A percentile compares a stretch with the other conserved stretches of the same genome.
These are phyloP conservation scores for Scenedesmus sp. DNA, from an alignment of 163 green algal genomes.

Conservation along the genomic window DNA sequence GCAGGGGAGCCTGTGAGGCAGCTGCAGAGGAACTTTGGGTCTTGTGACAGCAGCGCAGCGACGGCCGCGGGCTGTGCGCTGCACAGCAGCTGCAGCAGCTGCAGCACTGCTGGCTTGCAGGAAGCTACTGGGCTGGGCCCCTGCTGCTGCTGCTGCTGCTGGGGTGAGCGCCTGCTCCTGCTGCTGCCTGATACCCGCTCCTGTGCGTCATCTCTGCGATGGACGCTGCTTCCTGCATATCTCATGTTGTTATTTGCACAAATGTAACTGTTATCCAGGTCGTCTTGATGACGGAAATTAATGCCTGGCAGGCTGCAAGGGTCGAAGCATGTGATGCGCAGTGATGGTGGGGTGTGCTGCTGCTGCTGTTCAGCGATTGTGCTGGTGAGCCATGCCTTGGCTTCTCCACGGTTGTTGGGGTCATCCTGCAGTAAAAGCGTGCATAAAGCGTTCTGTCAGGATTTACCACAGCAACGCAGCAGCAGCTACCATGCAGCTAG, in stretches of 20 bases:
- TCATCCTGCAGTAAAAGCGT: not conserved
- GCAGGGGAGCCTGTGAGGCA: slow-evolving; percentile 4
- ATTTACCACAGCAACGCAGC: not conserved
- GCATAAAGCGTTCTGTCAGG: not conserved
- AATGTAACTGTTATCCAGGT: not conserved
- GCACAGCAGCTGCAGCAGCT: slow-evolving; percentile 40
- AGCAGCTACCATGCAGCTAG: not conserved
- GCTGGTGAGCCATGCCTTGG: slow-evolving; percentile 26
- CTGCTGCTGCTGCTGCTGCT: slow-evolving; percentile 9
- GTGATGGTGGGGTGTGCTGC: not conserved
- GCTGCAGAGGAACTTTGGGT: slow-evolving; percentile 27
- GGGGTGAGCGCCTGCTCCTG: not conserved
- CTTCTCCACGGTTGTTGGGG: slow-evolving; percentile 11
- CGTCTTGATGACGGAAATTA: no score
- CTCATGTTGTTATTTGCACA: not conserved
- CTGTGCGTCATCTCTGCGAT: no score
- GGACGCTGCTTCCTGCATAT: not conserved
- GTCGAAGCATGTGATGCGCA: slow-evolving; percentile 10
- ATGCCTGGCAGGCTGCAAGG: not conserved
- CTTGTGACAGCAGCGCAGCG: slow-evolving; percentile 13
- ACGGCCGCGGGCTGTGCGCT: not conserved
- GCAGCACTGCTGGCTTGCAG: slow-evolving; percentile 34
- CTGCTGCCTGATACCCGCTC: not conserved
- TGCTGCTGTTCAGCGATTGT: slow-evolving; percentile 12
- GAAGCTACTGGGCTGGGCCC: not conserved